These are phyloP conservation scores for Mrakiaceae sp. DNA, from an alignment of 1,284 basidiomycete species.

Conservation along the genomic window DNA sequence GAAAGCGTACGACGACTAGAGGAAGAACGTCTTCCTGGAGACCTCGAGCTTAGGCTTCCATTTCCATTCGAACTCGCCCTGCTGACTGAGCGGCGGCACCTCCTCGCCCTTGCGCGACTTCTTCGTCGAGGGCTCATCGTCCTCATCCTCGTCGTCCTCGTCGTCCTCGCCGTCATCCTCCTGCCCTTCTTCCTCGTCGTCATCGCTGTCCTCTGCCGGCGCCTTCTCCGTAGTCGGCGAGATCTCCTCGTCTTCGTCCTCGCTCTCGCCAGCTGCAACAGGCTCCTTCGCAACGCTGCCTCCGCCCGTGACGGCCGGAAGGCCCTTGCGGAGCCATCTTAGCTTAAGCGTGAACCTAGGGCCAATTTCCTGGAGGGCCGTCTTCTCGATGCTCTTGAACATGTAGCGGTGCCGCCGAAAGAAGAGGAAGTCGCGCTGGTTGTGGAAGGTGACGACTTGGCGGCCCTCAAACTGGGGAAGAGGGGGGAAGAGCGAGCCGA, in stretches of 20 bases:
- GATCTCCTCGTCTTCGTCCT: conserved; percentile 34
- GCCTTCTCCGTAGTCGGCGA: background rate
- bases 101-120: conserved; percentile 25
- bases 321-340: conserved; percentile 72
- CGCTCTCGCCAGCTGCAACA: conserved; percentile 43
- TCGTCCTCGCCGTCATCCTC: conserved; percentile 21
- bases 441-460: conserved; percentile 94
- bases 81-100: conserved; percentile 33
- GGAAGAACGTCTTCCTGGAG: conserved; percentile 36
- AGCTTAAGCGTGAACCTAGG: conserved; percentile 95
- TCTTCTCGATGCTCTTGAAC: conserved; percentile 81
- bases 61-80: conserved; percentile 39
- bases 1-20: conserved; percentile 21
- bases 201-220: conserved; percentile 41
- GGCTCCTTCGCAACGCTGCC: conserved; percentile 24
- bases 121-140: conserved; percentile 24
- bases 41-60: conserved; percentile 41
- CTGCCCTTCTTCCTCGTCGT: conserved; percentile 26
- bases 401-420: conserved; percentile 53
- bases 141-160: conserved; percentile 18
- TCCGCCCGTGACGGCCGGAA: conserved; percentile 56
- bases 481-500: conserved; percentile 90
- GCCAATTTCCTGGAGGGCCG: conserved; percentile 93
- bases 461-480: conserved; percentile 91
- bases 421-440: conserved; percentile 96